Conservation (phyloP, 768 basidiomycete species). For the Russula brevipes region DNA sequence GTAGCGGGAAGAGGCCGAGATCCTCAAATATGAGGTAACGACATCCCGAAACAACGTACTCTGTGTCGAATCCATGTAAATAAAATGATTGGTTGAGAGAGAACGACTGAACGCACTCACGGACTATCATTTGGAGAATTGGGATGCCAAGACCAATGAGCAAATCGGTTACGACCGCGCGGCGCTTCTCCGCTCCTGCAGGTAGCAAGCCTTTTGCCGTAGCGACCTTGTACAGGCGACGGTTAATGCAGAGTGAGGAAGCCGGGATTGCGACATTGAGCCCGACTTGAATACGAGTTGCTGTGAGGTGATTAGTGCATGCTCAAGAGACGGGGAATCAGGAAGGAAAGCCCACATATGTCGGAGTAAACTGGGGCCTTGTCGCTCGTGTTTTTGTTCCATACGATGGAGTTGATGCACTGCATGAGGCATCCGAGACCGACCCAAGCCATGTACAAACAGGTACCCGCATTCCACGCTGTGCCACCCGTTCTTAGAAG, state of each 20-base stretch:
- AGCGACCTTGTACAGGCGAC: slow-evolving; percentile 46
- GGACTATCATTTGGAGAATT: background rate
- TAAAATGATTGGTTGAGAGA: background rate
- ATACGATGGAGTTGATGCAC: slow-evolving; percentile 67
- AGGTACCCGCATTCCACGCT: slow-evolving; percentile 70
- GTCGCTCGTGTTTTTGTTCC: slow-evolving; percentile 54
- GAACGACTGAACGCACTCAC: background rate
- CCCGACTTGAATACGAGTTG: slow-evolving; percentile 36
- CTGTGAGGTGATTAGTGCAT: slow-evolving; percentile 28
- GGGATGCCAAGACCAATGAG: slow-evolving; percentile 29
- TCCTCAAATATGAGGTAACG: slow-evolving; percentile 30
- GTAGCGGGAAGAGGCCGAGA: slow-evolving; percentile 39
- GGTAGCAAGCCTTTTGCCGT: slow-evolving; percentile 32
- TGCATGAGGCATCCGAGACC: slow-evolving; percentile 51
- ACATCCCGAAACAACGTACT: background rate
- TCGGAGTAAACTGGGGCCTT: slow-evolving; percentile 49
- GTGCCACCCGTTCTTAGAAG: background rate
- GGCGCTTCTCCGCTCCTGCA: slow-evolving; percentile 15
- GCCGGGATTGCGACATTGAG: slow-evolving; percentile 37
- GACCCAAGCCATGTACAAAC: slow-evolving; percentile 66
- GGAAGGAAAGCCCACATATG: slow-evolving; percentile 39
- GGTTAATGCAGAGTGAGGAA: slow-evolving; percentile 43
- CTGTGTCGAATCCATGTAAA: background rate
- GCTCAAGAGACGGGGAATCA: background rate
- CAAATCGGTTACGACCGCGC: slow-evolving; percentile 10